Percentiles rank a stretch among this genome's conserved stretches.
Evolutionary conservation across 768 basidiomycete genomes (phyloP).

Genomic region (Russula brevipes): DNA sequence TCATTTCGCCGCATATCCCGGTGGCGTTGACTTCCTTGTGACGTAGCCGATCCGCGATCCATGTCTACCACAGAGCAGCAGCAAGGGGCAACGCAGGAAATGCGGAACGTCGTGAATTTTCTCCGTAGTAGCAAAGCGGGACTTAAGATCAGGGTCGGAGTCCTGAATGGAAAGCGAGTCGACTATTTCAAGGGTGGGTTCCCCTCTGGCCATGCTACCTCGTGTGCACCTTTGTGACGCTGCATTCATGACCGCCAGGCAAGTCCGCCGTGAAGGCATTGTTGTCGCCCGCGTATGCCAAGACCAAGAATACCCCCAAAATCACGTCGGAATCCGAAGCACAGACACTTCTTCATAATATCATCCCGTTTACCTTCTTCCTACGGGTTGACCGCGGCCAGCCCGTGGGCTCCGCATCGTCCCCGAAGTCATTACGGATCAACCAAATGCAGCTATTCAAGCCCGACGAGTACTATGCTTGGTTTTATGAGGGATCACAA

Average conservation of each 20-base stretch:
- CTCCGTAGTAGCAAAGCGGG: slow-evolving; percentile 81
- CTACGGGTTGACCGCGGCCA: slow-evolving; percentile 80
- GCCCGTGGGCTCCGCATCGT: slow-evolving; percentile 57
- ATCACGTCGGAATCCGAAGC: slow-evolving; percentile 77
- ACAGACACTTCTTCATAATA: slow-evolving; percentile 52
- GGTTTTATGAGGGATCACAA: slow-evolving; percentile 95
- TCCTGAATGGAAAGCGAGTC: slow-evolving; percentile 87
- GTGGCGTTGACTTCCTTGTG: not conserved
- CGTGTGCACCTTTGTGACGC: slow-evolving; percentile 12
- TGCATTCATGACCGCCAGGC: slow-evolving; percentile 44
- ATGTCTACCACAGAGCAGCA: slow-evolving; percentile 63
- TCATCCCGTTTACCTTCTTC: slow-evolving; percentile 86
- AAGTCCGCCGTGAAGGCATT: slow-evolving; percentile 91
- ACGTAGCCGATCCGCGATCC: not conserved
- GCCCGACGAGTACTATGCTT: slow-evolving; percentile 85
- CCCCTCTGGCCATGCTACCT: not conserved
- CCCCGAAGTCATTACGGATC: slow-evolving; percentile 77
- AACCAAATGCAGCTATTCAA: slow-evolving; percentile 75
- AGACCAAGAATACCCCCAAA: slow-evolving; percentile 73
- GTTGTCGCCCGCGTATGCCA: slow-evolving; percentile 86
- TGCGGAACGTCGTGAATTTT: slow-evolving; percentile 80
- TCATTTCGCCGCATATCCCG: not conserved
- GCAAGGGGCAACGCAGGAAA: slow-evolving; percentile 69
- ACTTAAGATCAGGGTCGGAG: slow-evolving; percentile 84
- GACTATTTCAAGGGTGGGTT: slow-evolving; percentile 97